Percentiles rank a stretch among this genome's conserved stretches.
phyloP scores from a whole-genome alignment of 2,329 filamentous ascomycete species.

The Fusarium sp. region DNA sequence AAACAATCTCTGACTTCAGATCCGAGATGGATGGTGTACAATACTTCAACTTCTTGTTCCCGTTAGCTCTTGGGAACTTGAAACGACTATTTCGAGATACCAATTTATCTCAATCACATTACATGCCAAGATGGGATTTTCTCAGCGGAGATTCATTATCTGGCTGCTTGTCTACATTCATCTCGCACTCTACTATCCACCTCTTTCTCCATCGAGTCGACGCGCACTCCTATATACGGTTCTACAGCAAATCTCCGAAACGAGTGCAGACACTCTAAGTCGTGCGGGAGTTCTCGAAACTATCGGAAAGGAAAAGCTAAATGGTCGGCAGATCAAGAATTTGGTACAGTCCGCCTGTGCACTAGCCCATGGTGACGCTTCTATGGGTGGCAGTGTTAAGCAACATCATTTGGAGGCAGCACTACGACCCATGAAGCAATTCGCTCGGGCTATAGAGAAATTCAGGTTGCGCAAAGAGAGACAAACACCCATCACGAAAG shows the following conservation, averaged over 20 bases:
- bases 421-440: neutral
- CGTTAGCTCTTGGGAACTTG: neutral
- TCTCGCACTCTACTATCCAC: neutral
- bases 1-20: neutral
- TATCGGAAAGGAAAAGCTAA: neutral
- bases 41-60: neutral
- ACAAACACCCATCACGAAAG: neutral
- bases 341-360: neutral
- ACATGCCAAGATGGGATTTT: neutral
- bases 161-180: neutral
- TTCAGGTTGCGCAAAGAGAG: neutral
- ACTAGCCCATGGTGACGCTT: neutral
- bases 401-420: neutral
- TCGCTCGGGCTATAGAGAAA: neutral
- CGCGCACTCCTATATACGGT: neutral
- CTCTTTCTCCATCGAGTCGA: neutral
- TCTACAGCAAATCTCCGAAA: neutral
- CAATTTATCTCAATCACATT: rapidly evolving
- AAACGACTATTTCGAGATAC: rapidly evolving
- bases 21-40: rapidly evolving
- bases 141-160: neutral
- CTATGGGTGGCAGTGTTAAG: neutral
- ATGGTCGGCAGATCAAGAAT: neutral
- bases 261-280: neutral
- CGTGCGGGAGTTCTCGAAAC: neutral